Base-by-base conservation (phyloP, 495 filamentous ascomycete species). In the Thermothielavioides terrestris region DNA sequence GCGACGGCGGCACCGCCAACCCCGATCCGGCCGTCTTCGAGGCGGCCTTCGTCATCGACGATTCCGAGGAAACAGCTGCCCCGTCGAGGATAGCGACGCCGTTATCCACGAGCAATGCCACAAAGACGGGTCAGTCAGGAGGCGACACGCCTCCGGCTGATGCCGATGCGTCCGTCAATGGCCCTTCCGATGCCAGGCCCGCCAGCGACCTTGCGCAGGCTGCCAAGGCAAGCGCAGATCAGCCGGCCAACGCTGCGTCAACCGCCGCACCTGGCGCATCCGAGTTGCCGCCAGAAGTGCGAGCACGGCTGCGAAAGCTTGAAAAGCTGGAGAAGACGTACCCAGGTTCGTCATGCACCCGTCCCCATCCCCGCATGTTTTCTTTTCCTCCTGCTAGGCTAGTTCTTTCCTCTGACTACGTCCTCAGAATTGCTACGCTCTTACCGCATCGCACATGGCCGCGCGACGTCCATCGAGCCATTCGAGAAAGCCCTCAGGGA, bases 401-500 rank as follows among this genome's bases (percentile, higher is more conserved):
- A 18, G 10, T 11, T 7, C 36, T 41, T 41, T 2, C 15, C 23
- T 20, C 14, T 45, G n/a, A n/a, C n/a, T n/a, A n/a, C n/a, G n/a
- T 22, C 7, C 15, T 11, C 46, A 94, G 92, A 97, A 57, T 76
- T 98, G 0, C 74, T 97, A 42, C 85, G 88, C 34, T 92, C 89
- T 2, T 98, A 98, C 65, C 82, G 88, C 41, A 79, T 86, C 41
- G 91, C 91, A 4, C 92, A 97, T 68, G 81, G 87, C 25, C 81
- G 88, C 25, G 86, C 88, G 25, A 74, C 82, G 6, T 77, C 82
- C 2, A 94, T 97, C 58, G 92, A 96, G 59, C 85, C 86, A 0
- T 97, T 98, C 59, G 92, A 98, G 70, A 86, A 85, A 39, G 80
- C 84, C 2, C 74, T 98, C 7, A 84, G 84, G 59, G 92, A 98